A percentile compares a stretch with the other conserved stretches of the same genome.
phyloP scores from a whole-genome alignment of 2,329 filamentous ascomycete species.

The Fusarium pseudoanthophilum region DNA sequence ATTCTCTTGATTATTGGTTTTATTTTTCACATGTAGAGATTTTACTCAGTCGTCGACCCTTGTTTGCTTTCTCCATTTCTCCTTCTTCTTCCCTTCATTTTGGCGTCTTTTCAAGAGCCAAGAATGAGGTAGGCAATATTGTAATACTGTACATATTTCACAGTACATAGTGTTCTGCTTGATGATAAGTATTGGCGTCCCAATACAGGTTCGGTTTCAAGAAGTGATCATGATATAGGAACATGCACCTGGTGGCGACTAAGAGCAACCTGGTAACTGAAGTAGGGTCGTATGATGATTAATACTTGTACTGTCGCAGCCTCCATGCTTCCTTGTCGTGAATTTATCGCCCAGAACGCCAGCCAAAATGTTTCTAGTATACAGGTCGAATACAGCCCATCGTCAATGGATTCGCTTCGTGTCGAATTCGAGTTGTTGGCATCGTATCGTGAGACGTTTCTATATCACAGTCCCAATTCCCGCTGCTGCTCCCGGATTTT shows the following conservation, averaged over 20 bases:
- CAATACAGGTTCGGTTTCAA: neutral
- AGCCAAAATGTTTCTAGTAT: constrained; percentile 18
- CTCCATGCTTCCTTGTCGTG: constrained; percentile 11
- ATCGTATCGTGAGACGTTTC: constrained; percentile 1
- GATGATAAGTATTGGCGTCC: neutral
- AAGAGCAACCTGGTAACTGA: neutral
- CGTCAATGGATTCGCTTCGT: neutral
- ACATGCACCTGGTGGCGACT: neutral
- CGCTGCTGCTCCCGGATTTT: constrained; percentile 80
- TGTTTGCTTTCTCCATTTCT: neutral
- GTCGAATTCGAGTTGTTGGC: neutral
- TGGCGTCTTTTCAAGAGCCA: neutral
- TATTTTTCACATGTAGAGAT: neutral
- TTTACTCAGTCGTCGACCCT: neutral
- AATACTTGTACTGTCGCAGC: constrained; percentile 11
- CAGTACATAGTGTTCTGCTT: neutral
- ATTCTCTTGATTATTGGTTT: neutral
- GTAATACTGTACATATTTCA: neutral
- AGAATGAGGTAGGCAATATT: neutral
- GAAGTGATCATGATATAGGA: neutral
- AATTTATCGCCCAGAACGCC: constrained; percentile 24
- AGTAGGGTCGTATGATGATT: constrained; percentile 1
- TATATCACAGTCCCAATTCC: constrained; percentile 51
- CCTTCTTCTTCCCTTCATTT: neutral
- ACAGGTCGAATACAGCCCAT: constrained; percentile 9